Evolutionary conservation across 495 filamentous ascomycete genomes (phyloP).

Genomic region (Tuber melanosporum): DNA sequence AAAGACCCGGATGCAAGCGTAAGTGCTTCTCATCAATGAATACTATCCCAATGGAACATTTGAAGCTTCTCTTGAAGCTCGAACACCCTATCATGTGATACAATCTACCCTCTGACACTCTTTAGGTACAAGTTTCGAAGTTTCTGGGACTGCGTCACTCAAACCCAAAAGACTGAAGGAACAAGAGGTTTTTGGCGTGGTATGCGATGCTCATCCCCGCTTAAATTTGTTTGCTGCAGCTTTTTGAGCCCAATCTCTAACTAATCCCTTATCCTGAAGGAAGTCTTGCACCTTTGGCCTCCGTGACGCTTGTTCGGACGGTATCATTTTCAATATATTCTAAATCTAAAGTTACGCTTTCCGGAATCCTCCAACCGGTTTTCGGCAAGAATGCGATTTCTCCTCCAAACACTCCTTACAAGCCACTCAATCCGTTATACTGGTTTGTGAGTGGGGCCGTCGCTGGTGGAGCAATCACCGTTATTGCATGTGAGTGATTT

Average conservation of each 20-base stretch:
- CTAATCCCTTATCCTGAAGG: constrained; percentile 46
- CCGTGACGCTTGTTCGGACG: constrained; percentile 82
- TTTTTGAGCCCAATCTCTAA: constrained; percentile 10
- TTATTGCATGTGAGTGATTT: constrained; percentile 69
- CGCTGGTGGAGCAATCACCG: constrained; percentile 71
- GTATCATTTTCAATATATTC: constrained; percentile 93
- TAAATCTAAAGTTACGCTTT: constrained; percentile 68
- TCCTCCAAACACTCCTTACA: constrained; percentile 27
- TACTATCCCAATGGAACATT: neutral
- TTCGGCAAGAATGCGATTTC: constrained; percentile 36
- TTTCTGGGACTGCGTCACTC: constrained; percentile 60
- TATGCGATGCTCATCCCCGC: constrained; percentile 41
- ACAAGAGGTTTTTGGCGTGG: constrained; percentile 72
- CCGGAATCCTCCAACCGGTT: constrained; percentile 42
- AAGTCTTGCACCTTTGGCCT: constrained; percentile 70
- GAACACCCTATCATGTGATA: constrained; percentile 9
- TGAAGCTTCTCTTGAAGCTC: neutral
- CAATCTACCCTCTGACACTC: constrained; percentile 1
- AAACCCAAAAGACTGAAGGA: constrained; percentile 67
- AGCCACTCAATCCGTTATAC: constrained; percentile 36
- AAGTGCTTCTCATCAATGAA: constrained; percentile 35
- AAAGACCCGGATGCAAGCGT: constrained; percentile 77
- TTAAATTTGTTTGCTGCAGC: constrained; percentile 16
- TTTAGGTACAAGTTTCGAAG: constrained; percentile 62
- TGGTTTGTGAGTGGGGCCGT: constrained; percentile 60